A percentile compares a stretch with the other conserved stretches of the same genome.
These are phyloP conservation scores for Tetrapisispora fleetii DNA, from an alignment of 805 yeast genomes.

Conservation along the genomic window DNA sequence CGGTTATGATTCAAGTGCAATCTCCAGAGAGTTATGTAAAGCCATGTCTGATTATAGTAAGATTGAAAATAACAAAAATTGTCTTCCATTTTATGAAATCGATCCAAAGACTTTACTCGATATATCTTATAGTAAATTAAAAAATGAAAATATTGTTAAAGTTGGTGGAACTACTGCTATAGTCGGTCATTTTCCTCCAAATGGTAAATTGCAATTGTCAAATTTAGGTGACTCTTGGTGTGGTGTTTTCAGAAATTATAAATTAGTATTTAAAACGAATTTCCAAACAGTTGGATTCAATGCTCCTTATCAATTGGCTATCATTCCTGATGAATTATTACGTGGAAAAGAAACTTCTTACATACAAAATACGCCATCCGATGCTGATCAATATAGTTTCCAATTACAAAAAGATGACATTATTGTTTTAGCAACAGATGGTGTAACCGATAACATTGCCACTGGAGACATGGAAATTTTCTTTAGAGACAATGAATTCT, in stretches of 20 bases:
- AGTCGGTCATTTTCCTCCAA: constrained; percentile 54
- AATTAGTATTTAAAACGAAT: constrained; percentile 53
- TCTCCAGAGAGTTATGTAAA: constrained; percentile 67
- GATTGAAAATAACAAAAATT: neutral
- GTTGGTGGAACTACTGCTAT: constrained; percentile 96
- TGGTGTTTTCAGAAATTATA: constrained; percentile 63
- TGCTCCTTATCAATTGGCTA: constrained; percentile 85
- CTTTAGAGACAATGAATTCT: constrained; percentile 40
- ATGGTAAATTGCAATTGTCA: constrained; percentile 49
- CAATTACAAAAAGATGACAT: constrained; percentile 63
- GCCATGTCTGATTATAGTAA: constrained; percentile 34
- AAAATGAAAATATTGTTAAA: constrained; percentile 47
- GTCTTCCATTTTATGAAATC: constrained; percentile 1
- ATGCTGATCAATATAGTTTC: constrained; percentile 58
- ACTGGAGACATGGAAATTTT: constrained; percentile 62
- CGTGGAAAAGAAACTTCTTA: constrained; percentile 47
- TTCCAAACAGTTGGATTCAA: constrained; percentile 83
- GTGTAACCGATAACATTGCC: constrained; percentile 78
- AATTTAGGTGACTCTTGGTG: constrained; percentile 95
- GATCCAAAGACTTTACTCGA: constrained; percentile 43
- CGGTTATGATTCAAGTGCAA: constrained; percentile 83
- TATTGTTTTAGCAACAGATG: constrained; percentile 84
- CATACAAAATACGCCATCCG: constrained; percentile 59
- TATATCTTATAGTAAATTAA: constrained; percentile 46
- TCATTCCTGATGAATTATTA: constrained; percentile 63